Conservation (phyloP, 257 asterid species). For the Nicotiana otophora region DNA sequence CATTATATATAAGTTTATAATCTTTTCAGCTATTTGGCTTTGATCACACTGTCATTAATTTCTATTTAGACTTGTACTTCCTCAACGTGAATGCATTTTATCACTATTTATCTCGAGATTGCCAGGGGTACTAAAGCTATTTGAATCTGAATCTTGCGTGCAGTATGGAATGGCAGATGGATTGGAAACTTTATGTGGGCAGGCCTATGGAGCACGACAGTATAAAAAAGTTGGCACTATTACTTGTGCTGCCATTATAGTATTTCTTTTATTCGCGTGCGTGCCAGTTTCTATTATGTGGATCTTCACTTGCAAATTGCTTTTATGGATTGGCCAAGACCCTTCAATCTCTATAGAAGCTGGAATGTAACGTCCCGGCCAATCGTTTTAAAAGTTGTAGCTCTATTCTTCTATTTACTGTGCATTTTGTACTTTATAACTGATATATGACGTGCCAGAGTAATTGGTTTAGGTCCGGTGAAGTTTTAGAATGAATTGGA, state of each 20-base stretch:
- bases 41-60: no score
- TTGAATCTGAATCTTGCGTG: neutral
- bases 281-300: conserved; percentile 52
- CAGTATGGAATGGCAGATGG: conserved; percentile 87
- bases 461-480: no score
- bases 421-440: no score
- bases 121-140: neutral
- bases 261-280: conserved; percentile 48
- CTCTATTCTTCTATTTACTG: no score
- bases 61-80: no score
- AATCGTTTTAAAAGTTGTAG: no score
- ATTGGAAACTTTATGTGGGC: conserved; percentile 84
- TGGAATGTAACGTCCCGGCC: conserved; percentile 22
- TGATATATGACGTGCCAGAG: no score
- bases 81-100: no score
- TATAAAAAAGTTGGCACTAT: conserved; percentile 50
- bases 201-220: conserved; percentile 77
- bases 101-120: no score
- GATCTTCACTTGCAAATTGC: conserved; percentile 49
- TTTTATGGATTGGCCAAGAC: conserved; percentile 57
- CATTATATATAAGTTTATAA: no score
- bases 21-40: no score
- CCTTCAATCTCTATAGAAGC: conserved; percentile 60
- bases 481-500: no score
- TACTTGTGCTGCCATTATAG: conserved; percentile 41